Conservation (phyloP, 306 rosid species). For the Medicago lupulina region DNA sequence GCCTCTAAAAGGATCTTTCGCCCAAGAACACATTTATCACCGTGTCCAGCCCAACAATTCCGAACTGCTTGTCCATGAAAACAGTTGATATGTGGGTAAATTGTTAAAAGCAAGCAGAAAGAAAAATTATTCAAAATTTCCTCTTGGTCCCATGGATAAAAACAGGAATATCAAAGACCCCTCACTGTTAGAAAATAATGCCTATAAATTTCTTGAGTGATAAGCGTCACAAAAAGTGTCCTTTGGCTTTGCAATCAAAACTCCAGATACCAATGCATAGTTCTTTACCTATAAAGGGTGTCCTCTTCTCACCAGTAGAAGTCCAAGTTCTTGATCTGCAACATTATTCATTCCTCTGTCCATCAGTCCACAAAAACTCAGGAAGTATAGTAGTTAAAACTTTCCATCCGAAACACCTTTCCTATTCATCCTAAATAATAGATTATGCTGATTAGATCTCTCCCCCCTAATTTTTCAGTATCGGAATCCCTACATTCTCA, state of each 20-base stretch:
- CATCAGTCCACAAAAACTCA: conserved; percentile 30
- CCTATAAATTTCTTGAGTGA: conserved; percentile 43
- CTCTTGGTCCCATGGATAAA: conserved; percentile 36
- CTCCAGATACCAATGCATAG: conserved; percentile 34
- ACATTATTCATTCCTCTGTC: conserved; percentile 41
- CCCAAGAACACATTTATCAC: neutral
- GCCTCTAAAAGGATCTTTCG: neutral
- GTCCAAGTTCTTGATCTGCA: conserved; percentile 44
- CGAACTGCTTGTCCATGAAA: conserved; percentile 11
- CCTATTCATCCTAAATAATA: conserved; percentile 30
- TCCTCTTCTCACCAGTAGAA: conserved; percentile 46
- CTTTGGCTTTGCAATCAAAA: conserved; percentile 45
- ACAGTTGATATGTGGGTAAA: conserved; percentile 21
- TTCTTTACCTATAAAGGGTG: conserved; percentile 44
- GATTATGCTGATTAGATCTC: conserved; percentile 4
- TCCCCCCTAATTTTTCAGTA: neutral
- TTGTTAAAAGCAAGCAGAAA: conserved; percentile 3
- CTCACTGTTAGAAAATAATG: conserved; percentile 53
- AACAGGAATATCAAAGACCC: conserved; percentile 47
- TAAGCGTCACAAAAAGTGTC: conserved; percentile 46
- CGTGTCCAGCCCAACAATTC: neutral
- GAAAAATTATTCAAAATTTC: conserved; percentile 23
- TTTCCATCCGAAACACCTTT: conserved; percentile 31
- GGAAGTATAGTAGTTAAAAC: conserved; percentile 8
- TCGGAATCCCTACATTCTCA: conserved; percentile 21